A percentile compares a stretch with the other conserved stretches of the same genome.
These are phyloP conservation scores for Cyclotella distinguenda DNA, from an alignment of 108 stramenopile species.

Conservation along the genomic window DNA sequence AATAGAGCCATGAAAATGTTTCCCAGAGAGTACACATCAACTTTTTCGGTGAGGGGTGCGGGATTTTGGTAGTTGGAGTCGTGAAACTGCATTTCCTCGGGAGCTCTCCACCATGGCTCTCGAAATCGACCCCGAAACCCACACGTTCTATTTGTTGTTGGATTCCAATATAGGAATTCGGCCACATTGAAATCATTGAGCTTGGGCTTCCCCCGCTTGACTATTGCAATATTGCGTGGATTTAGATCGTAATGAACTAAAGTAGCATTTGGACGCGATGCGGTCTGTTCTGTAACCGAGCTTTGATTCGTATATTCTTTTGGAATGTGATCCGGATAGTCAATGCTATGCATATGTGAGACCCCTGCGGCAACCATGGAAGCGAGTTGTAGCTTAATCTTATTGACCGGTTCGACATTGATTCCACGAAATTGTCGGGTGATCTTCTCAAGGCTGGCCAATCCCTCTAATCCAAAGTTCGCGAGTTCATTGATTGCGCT, in stretches of 20 bases:
- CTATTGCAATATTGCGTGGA: constrained; percentile 79
- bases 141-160: constrained; percentile 52
- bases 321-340: constrained; percentile 37
- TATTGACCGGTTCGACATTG: constrained; percentile 39
- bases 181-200: constrained; percentile 89
- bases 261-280: constrained; percentile 41
- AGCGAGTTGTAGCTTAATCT: constrained; percentile 72
- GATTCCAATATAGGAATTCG: constrained; percentile 65
- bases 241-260: constrained; percentile 87
- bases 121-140: constrained; percentile 70
- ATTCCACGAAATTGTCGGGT: constrained; percentile 59
- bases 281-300: not conserved
- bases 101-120: constrained; percentile 88
- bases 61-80: constrained; percentile 25
- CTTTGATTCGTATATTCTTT: not conserved
- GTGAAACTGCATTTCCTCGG: constrained; percentile 76
- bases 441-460: constrained; percentile 62
- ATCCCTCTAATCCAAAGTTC: constrained; percentile 53
- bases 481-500: constrained; percentile 85
- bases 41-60: constrained; percentile 62
- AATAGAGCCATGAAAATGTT: constrained; percentile 69
- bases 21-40: constrained; percentile 82
- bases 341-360: constrained; percentile 74
- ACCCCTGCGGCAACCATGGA: constrained; percentile 68
- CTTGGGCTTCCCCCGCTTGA: constrained; percentile 70